Base-by-base conservation (phyloP, 2,329 filamentous ascomycete species). In the Trichothecium roseum region DNA sequence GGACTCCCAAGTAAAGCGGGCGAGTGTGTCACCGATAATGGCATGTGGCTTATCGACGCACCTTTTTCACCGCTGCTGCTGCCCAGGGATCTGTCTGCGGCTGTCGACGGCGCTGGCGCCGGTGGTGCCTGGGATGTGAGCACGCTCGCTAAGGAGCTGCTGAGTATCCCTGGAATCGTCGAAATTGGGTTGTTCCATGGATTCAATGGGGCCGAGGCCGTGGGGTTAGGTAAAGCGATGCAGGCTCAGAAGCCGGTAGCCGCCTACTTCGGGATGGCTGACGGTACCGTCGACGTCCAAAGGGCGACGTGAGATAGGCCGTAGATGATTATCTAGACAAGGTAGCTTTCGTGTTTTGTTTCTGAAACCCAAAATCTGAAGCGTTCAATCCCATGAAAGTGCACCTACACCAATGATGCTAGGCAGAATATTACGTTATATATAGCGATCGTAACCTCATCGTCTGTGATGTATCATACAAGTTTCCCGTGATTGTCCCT, bases 101-200 rank as follows among this genome's bases (percentile, higher is more conserved):
- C 62, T 12, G 69, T 74, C 41, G 73, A 77, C 15, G 62, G 53
- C 28, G 40, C 69, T 45, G 67, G 74, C 41, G 48, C 47, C 40
- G 40, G 46, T 24, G 82, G 85, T 13, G 62, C 72, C 28, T 95
- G 87, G 85, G 84, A 89, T 44, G 84, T 95, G 5, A 73, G 81
- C 43, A 69, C 68, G 26, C 66, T 98, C 34, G 81, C 84, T 7
- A 68, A 70, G 43, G 72, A 74, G 48, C 80, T 96, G 51, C 86
- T 93, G 57, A 68, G 69, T 45, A 82, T 94, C 44, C 80, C 83
- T 2, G 91, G 91, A 34, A 85, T 98, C 8, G 68, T 95, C 36
- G 91, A 94, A 54, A 88, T 93, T 18, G 91, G 91, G 12, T 70
- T 98, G 31, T 98, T 98, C 64, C 75, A 78, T 29, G 89, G 89